Evolutionary conservation across 2,329 filamentous ascomycete species (phyloP), one percentile per base, ranked within the genome.

Genomic region (Alternaria sp.): DNA sequence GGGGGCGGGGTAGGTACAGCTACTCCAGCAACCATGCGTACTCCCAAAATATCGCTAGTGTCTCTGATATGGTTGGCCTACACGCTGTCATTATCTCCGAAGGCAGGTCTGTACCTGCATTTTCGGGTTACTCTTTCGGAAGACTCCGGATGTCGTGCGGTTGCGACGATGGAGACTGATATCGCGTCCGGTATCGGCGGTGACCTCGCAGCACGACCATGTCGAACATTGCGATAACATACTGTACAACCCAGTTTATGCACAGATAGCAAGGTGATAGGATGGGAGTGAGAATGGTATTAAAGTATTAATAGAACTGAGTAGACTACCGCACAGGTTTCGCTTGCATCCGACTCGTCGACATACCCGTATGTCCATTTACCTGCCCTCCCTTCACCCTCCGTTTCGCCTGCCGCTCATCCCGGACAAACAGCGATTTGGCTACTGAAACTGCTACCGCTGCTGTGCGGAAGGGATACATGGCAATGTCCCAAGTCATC

Each of bases 391-490:
- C 50, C 44, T 76, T 77, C 5, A 54, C 50, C 46, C 72, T 67
- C 58, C 71, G 75, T 45, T 69, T 68, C 14, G 69, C 61, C 49
- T 71, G 70, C 6, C 66, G 71, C 50, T 72, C 67, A n/a, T 69
- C 63, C 25, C 64, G 68, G 4, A 70, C 57, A n/a, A 78, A 69
- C 49, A 66, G 69, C 11, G 65, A 71, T 44, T 70, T 72, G 11
- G 69, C 61, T 26, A 65, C 43, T 11, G 51, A 58, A 6, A 69
- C 45, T 8, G 68, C 55, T 9, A 66, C 61, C n/a, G 65, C 46
- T 1, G 64, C 60, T 4, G 71, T 69, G 33, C 74, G 72, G 20
- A 78, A 69, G 3, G 79, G 79, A 59, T 76, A 80, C 41, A 71
- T 71, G 20, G 71, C 63, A 21, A 80, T 60, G 14, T 73, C 65